A percentile compares a stretch with the other conserved stretches of the same genome.
These are phyloP conservation scores for Kwoniella sp. DNA, from an alignment of 768 basidiomycete genomes.

Conservation along the genomic window DNA sequence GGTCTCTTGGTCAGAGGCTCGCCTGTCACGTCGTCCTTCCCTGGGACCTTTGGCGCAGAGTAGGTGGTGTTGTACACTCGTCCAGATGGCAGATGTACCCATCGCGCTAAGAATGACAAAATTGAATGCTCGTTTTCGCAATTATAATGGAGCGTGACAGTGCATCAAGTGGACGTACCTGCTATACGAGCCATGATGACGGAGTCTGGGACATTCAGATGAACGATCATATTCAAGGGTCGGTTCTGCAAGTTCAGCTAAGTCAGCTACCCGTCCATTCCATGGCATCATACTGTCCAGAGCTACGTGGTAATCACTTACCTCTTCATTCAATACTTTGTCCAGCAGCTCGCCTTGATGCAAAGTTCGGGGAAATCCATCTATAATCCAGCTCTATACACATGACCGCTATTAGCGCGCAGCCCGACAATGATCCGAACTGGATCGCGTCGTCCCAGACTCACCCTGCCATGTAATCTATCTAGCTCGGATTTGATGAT, in stretches of 20 bases:
- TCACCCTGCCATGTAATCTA: constrained; percentile 51
- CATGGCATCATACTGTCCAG: too few relatives aligned
- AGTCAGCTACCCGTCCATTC: not conserved
- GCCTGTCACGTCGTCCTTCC: constrained; percentile 56
- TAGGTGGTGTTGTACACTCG: constrained; percentile 56
- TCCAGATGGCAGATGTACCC: constrained; percentile 57
- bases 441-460: not conserved
- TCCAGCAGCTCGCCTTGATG: constrained; percentile 55
- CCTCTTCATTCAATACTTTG: constrained; percentile 47
- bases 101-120: constrained; percentile 45
- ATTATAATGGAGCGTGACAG: not conserved
- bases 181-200: constrained; percentile 56
- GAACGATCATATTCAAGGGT: constrained; percentile 57
- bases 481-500: constrained; percentile 54
- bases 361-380: constrained; percentile 57
- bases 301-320: constrained; percentile 14
- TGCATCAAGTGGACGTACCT: constrained; percentile 33
- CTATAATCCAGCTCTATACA: constrained; percentile 56
- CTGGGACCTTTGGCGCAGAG: constrained; percentile 52
- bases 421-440: too few relatives aligned
- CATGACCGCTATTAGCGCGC: too few relatives aligned
- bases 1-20: constrained; percentile 55
- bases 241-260: constrained; percentile 50
- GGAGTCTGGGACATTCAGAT: constrained; percentile 55
- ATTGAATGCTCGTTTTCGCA: too few relatives aligned